Conservation (phyloP, 1,284 basidiomycete genomes). For the Fistulina hepatica region DNA sequence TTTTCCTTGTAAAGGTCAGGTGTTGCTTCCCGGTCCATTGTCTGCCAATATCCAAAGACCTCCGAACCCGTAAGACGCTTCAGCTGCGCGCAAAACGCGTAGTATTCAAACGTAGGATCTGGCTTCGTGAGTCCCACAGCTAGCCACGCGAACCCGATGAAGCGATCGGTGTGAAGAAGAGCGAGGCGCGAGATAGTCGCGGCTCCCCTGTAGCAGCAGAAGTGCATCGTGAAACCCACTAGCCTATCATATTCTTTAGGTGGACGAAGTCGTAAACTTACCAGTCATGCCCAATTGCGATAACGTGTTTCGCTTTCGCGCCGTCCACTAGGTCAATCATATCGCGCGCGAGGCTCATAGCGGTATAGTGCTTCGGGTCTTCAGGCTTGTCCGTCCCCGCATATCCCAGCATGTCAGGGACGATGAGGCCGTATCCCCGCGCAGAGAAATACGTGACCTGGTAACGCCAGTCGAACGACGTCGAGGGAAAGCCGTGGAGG, state of each 20-base stretch:
- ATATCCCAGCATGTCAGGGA: slow-evolving; percentile 46
- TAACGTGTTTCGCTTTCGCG: slow-evolving; percentile 26
- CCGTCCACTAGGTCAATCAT: slow-evolving; percentile 35
- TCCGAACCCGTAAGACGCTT: slow-evolving; percentile 6
- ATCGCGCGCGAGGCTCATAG: slow-evolving; percentile 31
- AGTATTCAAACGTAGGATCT: background rate
- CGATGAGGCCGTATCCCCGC: slow-evolving; percentile 38
- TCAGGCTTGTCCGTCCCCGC: slow-evolving; percentile 40
- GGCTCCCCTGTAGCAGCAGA: slow-evolving; percentile 1
- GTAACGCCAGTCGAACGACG: slow-evolving; percentile 33
- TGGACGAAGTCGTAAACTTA: slow-evolving; percentile 15
- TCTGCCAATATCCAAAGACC: slow-evolving; percentile 5
- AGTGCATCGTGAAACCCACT: background rate
- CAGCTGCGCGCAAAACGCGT: background rate
- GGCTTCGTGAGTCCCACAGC: slow-evolving; percentile 5
- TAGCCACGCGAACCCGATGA: slow-evolving; percentile 6
- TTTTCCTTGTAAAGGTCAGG: slow-evolving; percentile 2
- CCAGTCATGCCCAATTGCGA: slow-evolving; percentile 42
- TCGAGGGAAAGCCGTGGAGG: slow-evolving; percentile 37
- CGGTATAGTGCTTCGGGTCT: slow-evolving; percentile 28
- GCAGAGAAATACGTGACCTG: slow-evolving; percentile 33
- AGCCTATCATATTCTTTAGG: background rate
- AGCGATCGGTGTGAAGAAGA: slow-evolving; percentile 5
- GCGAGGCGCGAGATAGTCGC: slow-evolving; percentile 5
- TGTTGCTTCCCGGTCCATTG: background rate